Conservation (phyloP, 2,329 filamentous ascomycete genomes). For the Talaromyces verruculosus region DNA sequence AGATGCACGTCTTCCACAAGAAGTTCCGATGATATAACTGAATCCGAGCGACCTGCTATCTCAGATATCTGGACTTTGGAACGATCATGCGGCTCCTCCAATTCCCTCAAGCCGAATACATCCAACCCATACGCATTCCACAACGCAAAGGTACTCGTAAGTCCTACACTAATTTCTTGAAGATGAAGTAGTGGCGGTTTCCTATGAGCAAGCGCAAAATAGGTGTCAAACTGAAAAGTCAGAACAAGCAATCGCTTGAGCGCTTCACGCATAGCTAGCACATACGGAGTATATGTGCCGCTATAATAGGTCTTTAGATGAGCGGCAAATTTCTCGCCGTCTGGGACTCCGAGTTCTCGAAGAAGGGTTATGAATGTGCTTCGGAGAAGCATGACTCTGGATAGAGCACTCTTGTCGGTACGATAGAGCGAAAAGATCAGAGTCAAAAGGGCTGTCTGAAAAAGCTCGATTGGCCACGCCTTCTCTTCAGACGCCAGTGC, state of each 20-base stretch:
- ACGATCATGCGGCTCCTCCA: slow-evolving; percentile 11
- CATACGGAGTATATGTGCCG: slow-evolving; percentile 12
- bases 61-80: not conserved
- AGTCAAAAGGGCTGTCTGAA: slow-evolving; percentile 2
- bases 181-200: slow-evolving; percentile 14
- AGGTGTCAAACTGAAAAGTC: slow-evolving; percentile 14
- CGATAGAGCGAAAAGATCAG: slow-evolving; percentile 16
- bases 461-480: slow-evolving; percentile 17
- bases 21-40: not conserved
- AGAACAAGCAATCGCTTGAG: slow-evolving; percentile 7
- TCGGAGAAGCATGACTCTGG: slow-evolving; percentile 16
- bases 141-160: slow-evolving; percentile 15
- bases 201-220: slow-evolving; percentile 6
- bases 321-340: not conserved
- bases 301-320: slow-evolving; percentile 11
- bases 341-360: slow-evolving; percentile 1
- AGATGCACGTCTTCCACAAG: slow-evolving; percentile 19
- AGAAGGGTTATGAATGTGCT: slow-evolving; percentile 18
- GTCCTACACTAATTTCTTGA: slow-evolving; percentile 13
- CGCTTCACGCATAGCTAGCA: slow-evolving; percentile 4
- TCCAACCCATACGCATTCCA: slow-evolving; percentile 18
- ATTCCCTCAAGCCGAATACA: slow-evolving; percentile 3
- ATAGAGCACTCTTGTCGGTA: slow-evolving; percentile 15
- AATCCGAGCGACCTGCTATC: not conserved
- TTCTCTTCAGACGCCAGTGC: not conserved